A percentile compares a stretch with the other conserved stretches of the same genome.
phyloP scores from a whole-genome alignment of 805 yeast species.

The Starmerella tilneyi region DNA sequence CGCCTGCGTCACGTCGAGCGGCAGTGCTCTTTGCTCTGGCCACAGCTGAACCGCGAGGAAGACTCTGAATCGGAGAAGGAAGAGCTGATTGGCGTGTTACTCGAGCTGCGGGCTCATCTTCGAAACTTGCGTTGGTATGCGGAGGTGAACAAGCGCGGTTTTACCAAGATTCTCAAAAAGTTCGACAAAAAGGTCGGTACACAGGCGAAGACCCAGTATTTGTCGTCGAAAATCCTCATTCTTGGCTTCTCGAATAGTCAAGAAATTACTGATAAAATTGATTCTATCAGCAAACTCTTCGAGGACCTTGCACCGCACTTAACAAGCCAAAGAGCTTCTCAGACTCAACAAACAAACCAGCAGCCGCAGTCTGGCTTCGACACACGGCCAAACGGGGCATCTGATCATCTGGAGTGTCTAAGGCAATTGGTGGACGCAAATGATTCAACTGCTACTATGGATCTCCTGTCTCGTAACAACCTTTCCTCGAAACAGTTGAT shows the following conservation, averaged over 20 bases:
- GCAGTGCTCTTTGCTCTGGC: slow-evolving; percentile 18
- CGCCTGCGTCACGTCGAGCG: slow-evolving; percentile 41
- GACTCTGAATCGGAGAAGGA: slow-evolving; percentile 46
- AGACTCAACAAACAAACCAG: neutral
- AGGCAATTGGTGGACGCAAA: slow-evolving; percentile 33
- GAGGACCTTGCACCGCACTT: slow-evolving; percentile 27
- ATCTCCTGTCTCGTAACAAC: slow-evolving; percentile 34
- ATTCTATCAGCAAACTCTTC: slow-evolving; percentile 25
- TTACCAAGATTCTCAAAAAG: slow-evolving; percentile 77
- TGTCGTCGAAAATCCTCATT: slow-evolving; percentile 59
- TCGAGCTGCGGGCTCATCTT: slow-evolving; percentile 64
- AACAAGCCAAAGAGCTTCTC: neutral
- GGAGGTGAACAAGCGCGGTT: slow-evolving; percentile 83
- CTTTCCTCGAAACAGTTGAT: slow-evolving; percentile 40
- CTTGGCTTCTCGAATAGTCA: slow-evolving; percentile 66
- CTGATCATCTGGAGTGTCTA: slow-evolving; percentile 11
- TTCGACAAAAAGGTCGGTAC: slow-evolving; percentile 74
- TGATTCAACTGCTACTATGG: slow-evolving; percentile 37
- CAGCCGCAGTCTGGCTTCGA: neutral
- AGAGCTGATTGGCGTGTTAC: slow-evolving; percentile 54
- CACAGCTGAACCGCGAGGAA: slow-evolving; percentile 17
- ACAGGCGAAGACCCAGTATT: slow-evolving; percentile 43
- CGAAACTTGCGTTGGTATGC: slow-evolving; percentile 89
- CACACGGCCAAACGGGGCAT: no score
- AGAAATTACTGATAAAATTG: slow-evolving; percentile 47